Base-by-base conservation (phyloP, 2,329 filamentous ascomycete species). In the Stagonosporopsis tanaceti region DNA sequence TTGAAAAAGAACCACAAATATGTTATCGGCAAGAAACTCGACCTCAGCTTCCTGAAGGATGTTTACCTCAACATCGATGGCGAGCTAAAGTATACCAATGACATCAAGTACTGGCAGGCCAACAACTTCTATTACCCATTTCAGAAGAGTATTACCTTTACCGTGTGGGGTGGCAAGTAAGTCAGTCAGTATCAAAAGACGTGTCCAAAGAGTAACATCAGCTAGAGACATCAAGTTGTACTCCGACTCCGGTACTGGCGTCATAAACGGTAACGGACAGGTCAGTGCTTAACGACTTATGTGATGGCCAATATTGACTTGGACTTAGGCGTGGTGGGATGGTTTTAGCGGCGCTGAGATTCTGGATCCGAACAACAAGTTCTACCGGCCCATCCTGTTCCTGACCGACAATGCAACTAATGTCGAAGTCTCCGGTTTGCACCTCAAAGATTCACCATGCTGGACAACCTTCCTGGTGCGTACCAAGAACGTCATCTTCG, bases 391-490 rank as follows among this genome's bases (percentile, higher is more conserved):
- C 0, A 84, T 87, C 27, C 78, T 88, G 2, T 88, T 88, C 74
- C 78, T 86, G 35, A 85, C 84, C 0, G 84, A 87, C 68, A 87
- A 87, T 45, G 82, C 84, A 0, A 87, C 85, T 4, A 82, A 85
- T 22, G 69, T 88, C 2, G 79, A 79, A 3, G 79, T 88, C 5
- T 80, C 83, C 34, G 86, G 86, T 1, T 85, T 88, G 50, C 81
- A 83, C 15, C 80, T 87, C 63, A 82, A 86, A 57, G 84, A 87
- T 69, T 86, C 84, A 0, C 85, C 86, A 1, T 87, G 84, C 76
- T 88, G 86, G 85, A 87, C 82, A 2, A 88, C 85, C 66, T 88
- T 87, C 63, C 77, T 88, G 34, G 84, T 87, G 14, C 81, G 81
- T 30, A 85, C 80, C 63, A 78, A 85, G 67, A 82, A 85, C 58